Evolutionary conservation across 2,329 filamentous ascomycete genomes (phyloP), one percentile per base, ranked within the genome.

Genomic region (Penicillium nordicum): DNA sequence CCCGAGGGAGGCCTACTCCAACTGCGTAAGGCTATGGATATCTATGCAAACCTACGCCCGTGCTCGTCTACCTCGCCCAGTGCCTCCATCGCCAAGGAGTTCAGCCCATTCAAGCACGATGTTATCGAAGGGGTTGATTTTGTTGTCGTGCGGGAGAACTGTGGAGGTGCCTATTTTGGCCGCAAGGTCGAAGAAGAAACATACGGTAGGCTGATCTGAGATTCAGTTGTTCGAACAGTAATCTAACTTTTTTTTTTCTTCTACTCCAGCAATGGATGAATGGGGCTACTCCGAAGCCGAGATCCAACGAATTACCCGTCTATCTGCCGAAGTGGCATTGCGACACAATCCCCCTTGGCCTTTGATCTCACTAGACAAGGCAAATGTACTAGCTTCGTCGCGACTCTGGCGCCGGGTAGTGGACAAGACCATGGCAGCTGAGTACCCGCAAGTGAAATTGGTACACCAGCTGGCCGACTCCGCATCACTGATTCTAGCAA

Each of bases 401-500:
- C 80, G 92, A 18, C 80, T 96, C 61, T 96, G 92, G 92, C 82
- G 92, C 57, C 90, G 88, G 75, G 88, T 89, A 2, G 88, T 96
- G 44, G 85, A 84, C 48, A 88, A 93, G 76, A 84, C 90, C 47
- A 92, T 95, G 80, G 82, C 80, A 64, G 84, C 84, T 51, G 92
- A 96, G 80, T 96, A 93, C 75, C 90, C 92, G 3, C 84, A 92
- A 70, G 78, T 96, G 44, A 85, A 88, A 78, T 76, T 93, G 21
- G 82, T 86, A 57, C 92, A 95, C 71, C 92, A 96, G 75, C 83
- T 97, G 41, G 95, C 96, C 66, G 92, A 96, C 77, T 90, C 85
- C 50, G 92, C 92, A 16, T 92, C 92, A 63, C 91, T 96, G 89
- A 80, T 96, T 64, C 88, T 96, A 85, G 85, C 96, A 68, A 96